These are phyloP conservation scores for Beta macrorhiza DNA, from an alignment of 179 eudicot species.

Conservation along the genomic window DNA sequence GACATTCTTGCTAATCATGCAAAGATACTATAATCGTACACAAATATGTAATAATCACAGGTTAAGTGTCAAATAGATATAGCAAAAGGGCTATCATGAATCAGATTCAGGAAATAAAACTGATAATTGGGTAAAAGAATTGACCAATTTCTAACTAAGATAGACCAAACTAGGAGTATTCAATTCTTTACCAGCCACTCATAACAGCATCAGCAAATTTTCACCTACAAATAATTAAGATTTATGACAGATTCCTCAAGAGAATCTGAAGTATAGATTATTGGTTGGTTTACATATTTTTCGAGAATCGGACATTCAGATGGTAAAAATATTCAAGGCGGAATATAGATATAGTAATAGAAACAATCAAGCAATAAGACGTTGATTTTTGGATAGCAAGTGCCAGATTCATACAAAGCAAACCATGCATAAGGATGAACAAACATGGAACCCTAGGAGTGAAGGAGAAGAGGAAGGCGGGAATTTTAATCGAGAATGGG, in stretches of 20 bases:
- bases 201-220: neutral
- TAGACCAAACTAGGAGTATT: neutral
- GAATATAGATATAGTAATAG: neutral
- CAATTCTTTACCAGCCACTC: neutral
- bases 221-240: neutral
- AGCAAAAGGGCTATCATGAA: too few species aligned
- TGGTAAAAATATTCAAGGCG: neutral
- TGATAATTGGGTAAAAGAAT: neutral
- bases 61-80: too few species aligned
- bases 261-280: neutral
- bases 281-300: neutral
- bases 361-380: neutral
- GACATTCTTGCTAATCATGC: too few species aligned
- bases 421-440: neutral
- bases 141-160: neutral
- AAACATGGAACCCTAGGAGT: too few species aligned
- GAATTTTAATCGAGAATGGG: too few species aligned
- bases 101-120: too few species aligned
- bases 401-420: neutral
- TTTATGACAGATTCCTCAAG: neutral
- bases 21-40: too few species aligned
- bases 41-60: too few species aligned
- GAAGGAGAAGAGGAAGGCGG: too few species aligned
- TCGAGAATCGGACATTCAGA: neutral
- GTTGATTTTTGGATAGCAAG: neutral